Conservation (phyloP, 78 protist species). For the Capsaspora owczarzaki region DNA sequence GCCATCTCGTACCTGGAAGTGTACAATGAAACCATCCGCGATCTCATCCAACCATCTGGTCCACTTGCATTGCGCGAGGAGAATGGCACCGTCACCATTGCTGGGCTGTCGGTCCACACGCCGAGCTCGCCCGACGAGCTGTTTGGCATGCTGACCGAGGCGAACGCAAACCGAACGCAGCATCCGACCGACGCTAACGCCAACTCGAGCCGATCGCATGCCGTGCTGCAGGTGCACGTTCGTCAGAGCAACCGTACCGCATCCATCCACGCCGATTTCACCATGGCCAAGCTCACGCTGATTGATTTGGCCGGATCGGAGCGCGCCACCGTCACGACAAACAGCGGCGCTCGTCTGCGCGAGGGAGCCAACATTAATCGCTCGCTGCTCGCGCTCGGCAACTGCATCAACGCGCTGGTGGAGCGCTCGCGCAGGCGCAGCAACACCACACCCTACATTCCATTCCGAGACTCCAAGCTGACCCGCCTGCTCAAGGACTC, state of each 20-base stretch:
- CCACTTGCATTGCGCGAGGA: slow-evolving; percentile 68
- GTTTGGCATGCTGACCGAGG: slow-evolving; percentile 19
- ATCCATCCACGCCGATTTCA: neutral
- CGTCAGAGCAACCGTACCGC: slow-evolving; percentile 20
- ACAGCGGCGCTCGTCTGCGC: slow-evolving; percentile 36
- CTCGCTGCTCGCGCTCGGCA: slow-evolving; percentile 79
- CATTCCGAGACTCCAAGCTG: slow-evolving; percentile 93
- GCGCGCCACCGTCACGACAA: slow-evolving; percentile 52
- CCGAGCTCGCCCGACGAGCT: neutral
- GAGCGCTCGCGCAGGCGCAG: neutral
- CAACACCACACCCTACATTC: too few relatives aligned
- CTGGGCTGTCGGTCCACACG: slow-evolving; percentile 10
- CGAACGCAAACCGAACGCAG: slow-evolving; percentile 62
- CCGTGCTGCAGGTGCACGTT: slow-evolving; percentile 68
- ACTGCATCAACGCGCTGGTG: slow-evolving; percentile 67
- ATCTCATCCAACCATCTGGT: neutral
- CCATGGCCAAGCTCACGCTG: slow-evolving; percentile 21
- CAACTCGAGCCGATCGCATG: slow-evolving; percentile 85
- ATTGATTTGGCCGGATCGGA: slow-evolving; percentile 92
- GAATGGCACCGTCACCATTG: slow-evolving; percentile 12
- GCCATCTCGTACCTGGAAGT: slow-evolving; percentile 69
- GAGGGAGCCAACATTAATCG: slow-evolving; percentile 78
- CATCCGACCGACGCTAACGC: slow-evolving; percentile 79
- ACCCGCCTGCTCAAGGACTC: slow-evolving; percentile 93
- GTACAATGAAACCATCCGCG: slow-evolving; percentile 80